A percentile compares a stretch with the other conserved stretches of the same genome.
Conservation (phyloP, 345 rosid species). For the Linum trigynum region DNA sequence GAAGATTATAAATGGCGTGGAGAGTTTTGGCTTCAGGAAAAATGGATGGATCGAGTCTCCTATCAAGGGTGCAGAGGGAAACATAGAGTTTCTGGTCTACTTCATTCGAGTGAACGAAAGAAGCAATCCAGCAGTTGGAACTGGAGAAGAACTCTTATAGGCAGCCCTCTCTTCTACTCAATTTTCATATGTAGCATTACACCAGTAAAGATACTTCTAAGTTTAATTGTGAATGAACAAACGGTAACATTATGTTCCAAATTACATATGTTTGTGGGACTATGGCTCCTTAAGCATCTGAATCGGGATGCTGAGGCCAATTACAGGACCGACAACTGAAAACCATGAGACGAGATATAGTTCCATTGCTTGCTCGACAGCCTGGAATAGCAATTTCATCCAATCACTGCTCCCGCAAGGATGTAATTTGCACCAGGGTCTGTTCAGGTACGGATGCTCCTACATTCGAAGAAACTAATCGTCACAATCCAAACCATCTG, state of each 20-base stretch:
- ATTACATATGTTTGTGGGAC: background rate
- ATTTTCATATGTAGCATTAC: too few relatives aligned
- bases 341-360: conserved; percentile 68
- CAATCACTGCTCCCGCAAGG: conserved; percentile 87
- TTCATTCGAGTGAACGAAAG: too few relatives aligned
- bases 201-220: too few relatives aligned
- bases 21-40: conserved; percentile 52
- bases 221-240: too few relatives aligned
- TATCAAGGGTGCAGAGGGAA: conserved; percentile 84
- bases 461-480: too few relatives aligned
- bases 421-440: conserved; percentile 91
- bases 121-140: too few relatives aligned
- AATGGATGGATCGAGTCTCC: conserved; percentile 89
- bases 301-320: conserved; percentile 51
- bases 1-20: conserved; percentile 68
- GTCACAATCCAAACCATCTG: too few relatives aligned
- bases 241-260: too few relatives aligned
- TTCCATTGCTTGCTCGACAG: conserved; percentile 22
- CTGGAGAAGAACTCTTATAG: background rate
- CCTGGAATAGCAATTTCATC: conserved; percentile 31
- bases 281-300: conserved; percentile 19
- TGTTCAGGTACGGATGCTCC: conserved; percentile 83
- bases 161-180: too few relatives aligned
- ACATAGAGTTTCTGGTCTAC: too few relatives aligned
- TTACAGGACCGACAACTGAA: conserved; percentile 72